Evolutionary conservation across 2,329 filamentous ascomycete genomes (phyloP).

Genomic region (Daldinia eschscholtzii): DNA sequence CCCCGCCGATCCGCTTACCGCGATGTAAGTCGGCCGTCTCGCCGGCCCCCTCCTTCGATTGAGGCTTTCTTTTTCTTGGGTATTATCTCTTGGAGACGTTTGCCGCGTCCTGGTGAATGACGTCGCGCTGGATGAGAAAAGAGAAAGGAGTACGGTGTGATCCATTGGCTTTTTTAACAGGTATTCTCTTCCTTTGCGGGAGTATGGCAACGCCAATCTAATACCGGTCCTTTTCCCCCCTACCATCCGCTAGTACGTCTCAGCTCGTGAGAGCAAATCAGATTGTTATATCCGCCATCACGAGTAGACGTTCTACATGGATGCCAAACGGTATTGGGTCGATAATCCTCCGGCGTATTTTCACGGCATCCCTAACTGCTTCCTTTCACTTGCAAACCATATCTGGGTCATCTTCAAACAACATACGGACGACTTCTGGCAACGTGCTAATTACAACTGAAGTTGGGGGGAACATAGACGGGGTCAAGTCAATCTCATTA

Average conservation of each 20-base stretch:
- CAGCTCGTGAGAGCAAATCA: slow-evolving; percentile 16
- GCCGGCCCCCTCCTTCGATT: slow-evolving; percentile 31
- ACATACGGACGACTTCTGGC: neutral
- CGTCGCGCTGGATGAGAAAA: slow-evolving; percentile 22
- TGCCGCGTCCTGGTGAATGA: slow-evolving; percentile 32
- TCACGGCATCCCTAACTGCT: neutral
- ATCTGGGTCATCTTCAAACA: too few species aligned
- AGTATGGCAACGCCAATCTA: neutral
- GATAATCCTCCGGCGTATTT: neutral
- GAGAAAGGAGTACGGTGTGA: slow-evolving; percentile 7
- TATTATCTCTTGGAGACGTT: slow-evolving; percentile 35
- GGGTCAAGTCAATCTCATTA: neutral
- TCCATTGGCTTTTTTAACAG: slow-evolving; percentile 1
- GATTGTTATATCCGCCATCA: slow-evolving; percentile 23
- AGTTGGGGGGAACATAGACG: too few species aligned
- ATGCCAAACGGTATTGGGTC: neutral
- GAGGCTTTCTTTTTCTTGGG: slow-evolving; percentile 10
- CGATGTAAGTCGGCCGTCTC: slow-evolving; percentile 22
- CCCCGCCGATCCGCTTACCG: slow-evolving; percentile 32
- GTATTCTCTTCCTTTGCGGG: neutral
- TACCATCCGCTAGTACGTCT: neutral
- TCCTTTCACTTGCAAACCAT: neutral
- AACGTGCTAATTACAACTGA: neutral
- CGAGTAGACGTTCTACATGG: slow-evolving; percentile 1
- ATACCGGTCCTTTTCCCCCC: neutral